phyloP scores from a whole-genome alignment of 371 early-diverging fungal genomes.

The Vavraia culicis region DNA sequence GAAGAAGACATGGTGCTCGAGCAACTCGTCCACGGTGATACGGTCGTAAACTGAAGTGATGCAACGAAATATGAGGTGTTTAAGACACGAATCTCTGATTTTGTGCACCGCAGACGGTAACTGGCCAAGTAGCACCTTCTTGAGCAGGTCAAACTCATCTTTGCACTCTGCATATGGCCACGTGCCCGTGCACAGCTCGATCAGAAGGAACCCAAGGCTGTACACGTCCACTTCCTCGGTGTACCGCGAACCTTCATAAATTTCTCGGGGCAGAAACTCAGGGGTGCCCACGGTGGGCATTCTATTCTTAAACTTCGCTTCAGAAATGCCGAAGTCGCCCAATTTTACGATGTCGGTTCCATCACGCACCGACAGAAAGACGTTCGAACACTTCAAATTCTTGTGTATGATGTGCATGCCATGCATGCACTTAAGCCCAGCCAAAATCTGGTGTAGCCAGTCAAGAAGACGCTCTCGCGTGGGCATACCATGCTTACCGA shows the following conservation, averaged over 20 bases:
- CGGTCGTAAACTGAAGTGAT: slow-evolving; percentile 52
- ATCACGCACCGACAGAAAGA: slow-evolving; percentile 66
- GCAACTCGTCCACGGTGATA: slow-evolving; percentile 52
- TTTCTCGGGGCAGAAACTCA: slow-evolving; percentile 70
- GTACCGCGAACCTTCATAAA: slow-evolving; percentile 75
- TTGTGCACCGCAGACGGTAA: slow-evolving; percentile 55
- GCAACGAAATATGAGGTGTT: slow-evolving; percentile 54
- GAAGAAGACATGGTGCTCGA: slow-evolving; percentile 58
- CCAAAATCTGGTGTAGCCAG: slow-evolving; percentile 39
- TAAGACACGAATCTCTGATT: slow-evolving; percentile 52
- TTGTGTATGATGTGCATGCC: slow-evolving; percentile 64
- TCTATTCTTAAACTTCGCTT: slow-evolving; percentile 55
- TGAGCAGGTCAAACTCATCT: slow-evolving; percentile 61
- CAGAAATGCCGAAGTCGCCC: slow-evolving; percentile 69
- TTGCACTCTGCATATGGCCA: slow-evolving; percentile 65
- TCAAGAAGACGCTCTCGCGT: background rate
- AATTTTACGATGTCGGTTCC: slow-evolving; percentile 73
- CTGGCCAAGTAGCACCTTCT: slow-evolving; percentile 57
- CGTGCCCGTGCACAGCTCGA: slow-evolving; percentile 65
- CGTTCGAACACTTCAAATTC: slow-evolving; percentile 53
- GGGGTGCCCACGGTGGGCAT: slow-evolving; percentile 50
- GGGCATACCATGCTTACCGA: slow-evolving; percentile 36
- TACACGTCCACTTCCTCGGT: slow-evolving; percentile 74
- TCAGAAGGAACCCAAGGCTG: slow-evolving; percentile 64
- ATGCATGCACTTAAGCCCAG: slow-evolving; percentile 54